phyloP scores from a whole-genome alignment of 2,329 filamentous ascomycete species.

The Stemphylium lycopersici region DNA sequence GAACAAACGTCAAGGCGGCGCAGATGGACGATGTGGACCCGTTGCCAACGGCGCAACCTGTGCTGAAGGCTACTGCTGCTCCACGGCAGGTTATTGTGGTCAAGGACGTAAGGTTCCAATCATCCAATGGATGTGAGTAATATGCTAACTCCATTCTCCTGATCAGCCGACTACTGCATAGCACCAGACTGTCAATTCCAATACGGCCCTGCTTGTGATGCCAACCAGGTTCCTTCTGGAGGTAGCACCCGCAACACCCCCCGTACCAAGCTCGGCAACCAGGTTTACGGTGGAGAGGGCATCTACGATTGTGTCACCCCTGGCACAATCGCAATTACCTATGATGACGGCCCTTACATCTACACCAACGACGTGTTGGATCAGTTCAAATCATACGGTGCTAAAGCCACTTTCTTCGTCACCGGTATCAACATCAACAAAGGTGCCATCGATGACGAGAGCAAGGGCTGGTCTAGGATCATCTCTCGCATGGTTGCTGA shows the following conservation, averaged over 20 bases:
- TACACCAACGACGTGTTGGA: slow-evolving; percentile 68
- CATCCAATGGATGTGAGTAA: neutral
- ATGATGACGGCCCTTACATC: slow-evolving; percentile 68
- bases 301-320: slow-evolving; percentile 60
- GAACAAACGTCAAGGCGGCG: slow-evolving; percentile 40
- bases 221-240: slow-evolving; percentile 60
- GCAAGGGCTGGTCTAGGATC: slow-evolving; percentile 52
- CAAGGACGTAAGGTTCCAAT: slow-evolving; percentile 31
- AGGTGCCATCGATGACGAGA: slow-evolving; percentile 59
- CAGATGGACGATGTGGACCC: slow-evolving; percentile 42
- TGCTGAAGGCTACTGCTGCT: slow-evolving; percentile 44
- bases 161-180: slow-evolving; percentile 57
- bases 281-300: slow-evolving; percentile 63
- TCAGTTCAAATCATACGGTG: slow-evolving; percentile 61
- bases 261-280: slow-evolving; percentile 59
- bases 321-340: slow-evolving; percentile 69
- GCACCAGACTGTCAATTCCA: slow-evolving; percentile 66
- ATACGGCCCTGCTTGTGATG: slow-evolving; percentile 66
- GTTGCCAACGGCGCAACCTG: slow-evolving; percentile 36
- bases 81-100: slow-evolving; percentile 28
- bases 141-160: neutral
- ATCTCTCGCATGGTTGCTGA: slow-evolving; percentile 61
- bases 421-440: slow-evolving; percentile 63
- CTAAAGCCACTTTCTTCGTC: slow-evolving; percentile 72
- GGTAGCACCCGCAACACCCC: slow-evolving; percentile 59